Evolutionary conservation across 2,329 filamentous ascomycete genomes (phyloP), one percentile per base, ranked within the genome.

Genomic region (Claviceps africana): DNA sequence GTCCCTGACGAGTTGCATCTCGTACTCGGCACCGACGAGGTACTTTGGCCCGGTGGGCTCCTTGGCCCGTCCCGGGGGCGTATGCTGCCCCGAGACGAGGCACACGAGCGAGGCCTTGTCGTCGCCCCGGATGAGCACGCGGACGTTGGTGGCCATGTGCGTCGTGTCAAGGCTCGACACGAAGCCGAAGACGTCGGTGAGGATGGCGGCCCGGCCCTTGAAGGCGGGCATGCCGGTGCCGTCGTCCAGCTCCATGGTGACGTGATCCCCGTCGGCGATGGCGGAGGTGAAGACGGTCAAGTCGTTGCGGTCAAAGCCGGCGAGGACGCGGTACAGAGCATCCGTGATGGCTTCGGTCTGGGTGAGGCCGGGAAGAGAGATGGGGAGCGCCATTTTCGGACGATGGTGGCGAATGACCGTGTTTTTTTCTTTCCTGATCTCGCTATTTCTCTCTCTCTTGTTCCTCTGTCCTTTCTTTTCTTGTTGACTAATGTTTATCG

Each of bases 71-170:
- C 42, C 21, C 10, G 5, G 10, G 8, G 42, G 21, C 15, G 42
- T 21, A n/a, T 44, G 42, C 21, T 25, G 42, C 7, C 21, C 42
- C 42, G 42, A 44, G 22, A 25, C 11, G 42, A 44, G 21, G 21
- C 42, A 44, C 6, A 15, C 13, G 4, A 44, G 40, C 19, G 40
- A 43, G 19, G 40, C 40, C 40, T 43, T 22, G 19, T 43, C 35
- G 8, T 51, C 60, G 25, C 61, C 57, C 47, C 61, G 53, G 10
- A 61, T 22, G 25, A 61, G 52, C 22, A 66, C 54, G n/a, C 65
- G 60, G 17, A 64, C 53, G 51, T 62, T 66, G 49, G 55, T 64
- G 44, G 61, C 51, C n/a, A 58, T 59, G 51, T 67, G 66, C 10
- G 62, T 65, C 15, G 63, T 65, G 33, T 61, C 60, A 35, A 54